Base-by-base conservation (phyloP, 192 early-diverging fungal genomes). In the Cetraspora pellucida region DNA sequence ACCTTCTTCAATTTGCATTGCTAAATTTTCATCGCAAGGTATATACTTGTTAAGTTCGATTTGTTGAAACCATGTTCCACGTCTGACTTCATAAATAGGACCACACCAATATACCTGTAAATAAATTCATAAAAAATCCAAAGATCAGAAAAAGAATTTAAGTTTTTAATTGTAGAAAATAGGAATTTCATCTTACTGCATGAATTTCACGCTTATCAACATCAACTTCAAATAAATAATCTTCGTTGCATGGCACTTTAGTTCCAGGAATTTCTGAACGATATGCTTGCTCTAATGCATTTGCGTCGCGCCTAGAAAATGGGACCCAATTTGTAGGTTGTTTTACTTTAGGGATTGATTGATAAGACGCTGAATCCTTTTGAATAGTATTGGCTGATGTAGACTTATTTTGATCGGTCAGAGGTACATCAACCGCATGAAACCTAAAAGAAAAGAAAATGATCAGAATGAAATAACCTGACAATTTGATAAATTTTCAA, bases 41-140 rank as follows among this genome's bases (percentile, higher is more conserved):
- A 90, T 58, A 77, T 89, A 93, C 52, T 89, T 90, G 25, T 79
- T 84, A 17, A 87, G 86, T 64, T 91, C 89, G 0, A 83, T 71
- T 59, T 87, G 83, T 69, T 89, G 83, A 83, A 96, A 96, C 95
- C 95, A 96, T 0, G 92, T 93, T 0, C 91, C 92, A 23, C 95
- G 84, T 57, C 91, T 84, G 49, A 96, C 89, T 52, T 95, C 93
- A 81, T 91, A 94, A 3, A 86, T 89, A 2, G 93, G 90, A 7
- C 95, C 95, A 59, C 89, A 80, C 95, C 95, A 96, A 79, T 94
- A 96, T 2, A 92, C 87, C 88, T 82, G 27, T 60, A 11, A 17
- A 45, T 23, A 31, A 72, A 50, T 13, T 11, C n/a, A 2, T 19
- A 16, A 37, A 37, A 7, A 37, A 37, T 37, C 7, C 7, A 6